A percentile compares a stretch with the other conserved stretches of the same genome.
Evolutionary conservation across 1,139 yeast genomes (phyloP).

Genomic region (Debaryomyces singareniensis): DNA sequence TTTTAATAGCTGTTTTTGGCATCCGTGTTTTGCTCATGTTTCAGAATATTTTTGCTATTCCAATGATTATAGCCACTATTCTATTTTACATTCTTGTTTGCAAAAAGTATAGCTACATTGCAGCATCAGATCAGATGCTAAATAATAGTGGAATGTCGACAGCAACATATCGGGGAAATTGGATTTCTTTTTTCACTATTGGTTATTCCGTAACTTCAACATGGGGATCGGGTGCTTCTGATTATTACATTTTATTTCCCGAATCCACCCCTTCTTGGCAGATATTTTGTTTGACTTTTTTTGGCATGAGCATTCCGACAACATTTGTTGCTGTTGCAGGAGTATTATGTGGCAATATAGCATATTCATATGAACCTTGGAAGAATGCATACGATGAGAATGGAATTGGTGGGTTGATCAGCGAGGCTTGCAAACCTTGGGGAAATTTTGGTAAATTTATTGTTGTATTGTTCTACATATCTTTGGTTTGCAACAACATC

Average conservation of each 20-base stretch:
- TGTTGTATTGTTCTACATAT: constrained; percentile 25
- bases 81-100: constrained; percentile 19
- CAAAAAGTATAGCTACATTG: constrained; percentile 9
- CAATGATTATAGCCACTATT: constrained; percentile 15
- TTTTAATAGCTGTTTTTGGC: constrained; percentile 29
- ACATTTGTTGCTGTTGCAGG: constrained; percentile 20
- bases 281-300: constrained; percentile 16
- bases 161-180: constrained; percentile 15
- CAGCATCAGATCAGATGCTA: constrained; percentile 10
- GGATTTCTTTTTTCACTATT: constrained; percentile 21
- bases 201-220: constrained; percentile 22
- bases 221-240: constrained; percentile 25
- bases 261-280: constrained; percentile 14
- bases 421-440: constrained; percentile 18
- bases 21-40: constrained; percentile 19
- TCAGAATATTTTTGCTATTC: constrained; percentile 17
- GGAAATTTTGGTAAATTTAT: constrained; percentile 25
- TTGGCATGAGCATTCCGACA: constrained; percentile 20
- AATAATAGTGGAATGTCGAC: constrained; percentile 8
- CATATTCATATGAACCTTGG: constrained; percentile 20
- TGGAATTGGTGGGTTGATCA: constrained; percentile 21
- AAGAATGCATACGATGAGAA: constrained; percentile 12
- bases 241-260: constrained; percentile 20
- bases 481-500: constrained; percentile 32
- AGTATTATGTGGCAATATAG: constrained; percentile 18